phyloP scores from a whole-genome alignment of 352 stramenopile species.

The Pythium graminicola region DNA sequence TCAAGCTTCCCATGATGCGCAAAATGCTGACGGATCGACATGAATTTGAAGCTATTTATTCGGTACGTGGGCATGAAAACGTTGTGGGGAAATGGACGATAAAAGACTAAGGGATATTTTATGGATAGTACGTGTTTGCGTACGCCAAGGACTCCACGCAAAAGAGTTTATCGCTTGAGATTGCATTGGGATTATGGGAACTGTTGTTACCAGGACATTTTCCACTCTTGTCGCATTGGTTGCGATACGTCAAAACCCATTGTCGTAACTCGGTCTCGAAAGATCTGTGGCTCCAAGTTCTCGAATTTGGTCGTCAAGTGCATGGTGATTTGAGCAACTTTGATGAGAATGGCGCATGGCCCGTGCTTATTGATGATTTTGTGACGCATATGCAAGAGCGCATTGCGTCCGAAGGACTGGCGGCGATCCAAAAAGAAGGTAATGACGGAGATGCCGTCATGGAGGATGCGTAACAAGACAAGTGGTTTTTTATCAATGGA shows the following conservation, averaged over 20 bases:
- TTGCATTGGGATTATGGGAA: conserved; percentile 68
- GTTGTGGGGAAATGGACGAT: too few species aligned
- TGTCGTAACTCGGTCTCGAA: conserved; percentile 76
- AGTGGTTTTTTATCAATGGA: not conserved
- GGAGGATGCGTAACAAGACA: conserved; percentile 29
- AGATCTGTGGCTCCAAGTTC: conserved; percentile 79
- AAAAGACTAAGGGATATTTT: not conserved
- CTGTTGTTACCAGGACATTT: conserved; percentile 64
- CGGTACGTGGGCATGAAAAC: conserved; percentile 28
- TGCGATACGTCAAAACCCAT: conserved; percentile 55
- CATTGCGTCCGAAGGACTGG: conserved; percentile 36
- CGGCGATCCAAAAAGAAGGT: conserved; percentile 39
- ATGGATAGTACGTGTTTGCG: conserved; percentile 60
- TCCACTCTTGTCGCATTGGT: conserved; percentile 55
- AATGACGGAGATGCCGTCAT: conserved; percentile 41
- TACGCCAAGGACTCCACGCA: conserved; percentile 82
- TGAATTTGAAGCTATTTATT: conserved; percentile 79
- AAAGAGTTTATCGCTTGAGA: conserved; percentile 70
- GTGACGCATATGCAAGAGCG: conserved; percentile 55
- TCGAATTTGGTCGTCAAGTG: conserved; percentile 78
- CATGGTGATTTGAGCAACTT: conserved; percentile 71
- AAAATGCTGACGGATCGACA: conserved; percentile 36
- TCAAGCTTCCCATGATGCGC: conserved; percentile 44
- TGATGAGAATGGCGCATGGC: conserved; percentile 83
- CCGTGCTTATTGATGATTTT: conserved; percentile 83